Evolutionary conservation across 2,329 filamentous ascomycete genomes (phyloP), one percentile per base, ranked within the genome.

Genomic region (Helotiales sp.): DNA sequence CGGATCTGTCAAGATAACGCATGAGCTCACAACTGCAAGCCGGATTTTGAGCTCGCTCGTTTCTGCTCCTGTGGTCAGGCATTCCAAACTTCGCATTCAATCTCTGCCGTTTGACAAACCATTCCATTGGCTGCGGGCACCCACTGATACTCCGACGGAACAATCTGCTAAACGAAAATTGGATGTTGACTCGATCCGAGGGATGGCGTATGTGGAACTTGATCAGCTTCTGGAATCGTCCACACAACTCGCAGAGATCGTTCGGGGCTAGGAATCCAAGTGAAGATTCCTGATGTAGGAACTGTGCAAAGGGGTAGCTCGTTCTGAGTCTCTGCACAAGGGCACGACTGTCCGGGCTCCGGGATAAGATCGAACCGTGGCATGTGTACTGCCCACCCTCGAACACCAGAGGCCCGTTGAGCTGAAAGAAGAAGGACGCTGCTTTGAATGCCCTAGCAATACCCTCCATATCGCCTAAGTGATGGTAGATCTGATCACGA

Each of bases 401-500:
- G n/a, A 60, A 30, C 1, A 64, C 43, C 37, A 67, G 61, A 32
- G 66, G 59, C 49, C 24, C 37, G 40, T 69, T 34, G 13, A 75
- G 68, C 62, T 74, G 59, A 63, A 74, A 75, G 64, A 71, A 75
- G 60, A 75, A 72, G 34, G 70, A 63, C 13, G 72, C 62, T 15
- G 68, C 68, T 57, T 69, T 69, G 11, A 68, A 66, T 7, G 69
- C 63, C 26, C 69, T 60, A 26, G 59, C 40, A 58, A 70, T 62
- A 54, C 68, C 64, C 24, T 66, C 59, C n/a, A 67, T 50, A 59
- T 69, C 69, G 30, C 60, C 61, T 13, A 59, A 49, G 49, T 74
- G 58, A 63, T 65, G 40, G 24, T 43, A 34, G 49, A 73, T 64
- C 32, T 66, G 61, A 54, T 69, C 47, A 30, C 69, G 55, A 11